Evolutionary conservation across 2,329 filamentous ascomycete species (phyloP).

Genomic region (Nemania sp.): DNA sequence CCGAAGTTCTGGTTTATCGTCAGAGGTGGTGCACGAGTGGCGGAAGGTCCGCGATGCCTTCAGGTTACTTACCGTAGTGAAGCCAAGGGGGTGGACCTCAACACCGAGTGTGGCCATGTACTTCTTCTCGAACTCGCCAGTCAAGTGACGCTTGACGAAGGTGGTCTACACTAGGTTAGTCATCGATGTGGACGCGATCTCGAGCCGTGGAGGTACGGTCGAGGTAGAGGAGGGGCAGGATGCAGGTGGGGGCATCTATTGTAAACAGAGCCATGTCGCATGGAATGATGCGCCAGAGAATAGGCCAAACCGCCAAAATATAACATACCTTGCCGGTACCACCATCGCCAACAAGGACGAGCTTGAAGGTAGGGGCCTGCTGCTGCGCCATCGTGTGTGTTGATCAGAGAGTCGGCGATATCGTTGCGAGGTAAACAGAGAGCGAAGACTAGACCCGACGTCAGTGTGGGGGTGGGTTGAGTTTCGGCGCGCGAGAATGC

Average conservation of each 20-base stretch:
- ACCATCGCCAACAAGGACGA: constrained; percentile 98
- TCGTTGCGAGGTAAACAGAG: constrained; percentile 39
- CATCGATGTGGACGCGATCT: constrained; percentile 37
- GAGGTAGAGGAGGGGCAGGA: constrained; percentile 40
- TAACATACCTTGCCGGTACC: constrained; percentile 95
- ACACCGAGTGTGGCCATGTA: constrained; percentile 99
- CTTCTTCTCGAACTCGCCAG: constrained; percentile 99
- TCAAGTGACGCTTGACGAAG: constrained; percentile 99
- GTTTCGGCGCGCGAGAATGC: constrained; percentile 28
- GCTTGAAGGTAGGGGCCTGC: constrained; percentile 90
- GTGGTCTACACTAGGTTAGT: constrained; percentile 77
- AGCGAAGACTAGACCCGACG: constrained; percentile 40
- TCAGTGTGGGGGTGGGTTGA: constrained; percentile 41
- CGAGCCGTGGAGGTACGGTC: constrained; percentile 1
- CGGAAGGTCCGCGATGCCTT: constrained; percentile 22
- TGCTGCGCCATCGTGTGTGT: constrained; percentile 70
- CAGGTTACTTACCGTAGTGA: constrained; percentile 86
- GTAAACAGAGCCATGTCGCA: constrained; percentile 31
- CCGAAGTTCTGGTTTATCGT: constrained; percentile 79
- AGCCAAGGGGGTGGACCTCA: constrained; percentile 97
- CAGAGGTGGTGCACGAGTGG: constrained; percentile 45
- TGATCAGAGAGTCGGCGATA: constrained; percentile 24
- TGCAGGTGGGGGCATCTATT: constrained; percentile 39
- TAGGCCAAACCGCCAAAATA: constrained; percentile 25
- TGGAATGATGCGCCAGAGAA: constrained; percentile 21